Base-by-base conservation (phyloP, 2,329 filamentous ascomycete genomes). In the Bipolaris bicolor region DNA sequence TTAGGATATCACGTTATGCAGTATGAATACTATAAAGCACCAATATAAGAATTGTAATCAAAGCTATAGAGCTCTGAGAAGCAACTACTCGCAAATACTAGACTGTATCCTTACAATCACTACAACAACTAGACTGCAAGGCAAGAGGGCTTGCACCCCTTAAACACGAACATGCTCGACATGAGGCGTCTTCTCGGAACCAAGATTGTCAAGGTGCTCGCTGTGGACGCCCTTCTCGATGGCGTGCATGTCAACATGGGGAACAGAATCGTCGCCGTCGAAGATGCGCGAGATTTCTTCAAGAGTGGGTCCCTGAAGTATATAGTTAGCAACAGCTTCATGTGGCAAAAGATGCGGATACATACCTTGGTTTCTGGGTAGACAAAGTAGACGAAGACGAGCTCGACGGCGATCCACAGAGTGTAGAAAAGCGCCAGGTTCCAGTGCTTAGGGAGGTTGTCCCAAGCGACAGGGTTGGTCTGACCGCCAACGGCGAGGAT, bases 251-350 rank as follows among this genome's bases (percentile, higher is more conserved):
- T 66, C 58, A 26, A 70, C 55, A 13, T 69, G 62, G 6, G 69
- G 69, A 55, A 74, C 72, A 16, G 84, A 84, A 26, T 82, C 78
- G 13, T 85, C 82, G 18, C 87, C 88, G 62, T 90, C 88, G 66
- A 90, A 90, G 70, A 90, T 88, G 64, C 84, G 83, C 50, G 87
- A 84, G 62, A 89, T 83, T 71, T 89, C 86, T 71, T 90, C 88
- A 0, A 90, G 84, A 1, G 87, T 90, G 0, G 86, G 86, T 2
- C 88, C 88, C 68, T 54, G 5, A n/a, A 7, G 11, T n/a, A 26
- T 16, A n/a, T 7, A 5, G 34, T 52, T 24, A 49, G 43, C 10
- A 47, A 24, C 18, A 4, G 37, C 20, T 31, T 33, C 7, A 18
- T 22, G 10, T 10, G 22, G 34, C 18, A 4, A 53, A 7, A 29